Conservation (phyloP, 495 filamentous ascomycete genomes). For the Usnea hakonensis region DNA sequence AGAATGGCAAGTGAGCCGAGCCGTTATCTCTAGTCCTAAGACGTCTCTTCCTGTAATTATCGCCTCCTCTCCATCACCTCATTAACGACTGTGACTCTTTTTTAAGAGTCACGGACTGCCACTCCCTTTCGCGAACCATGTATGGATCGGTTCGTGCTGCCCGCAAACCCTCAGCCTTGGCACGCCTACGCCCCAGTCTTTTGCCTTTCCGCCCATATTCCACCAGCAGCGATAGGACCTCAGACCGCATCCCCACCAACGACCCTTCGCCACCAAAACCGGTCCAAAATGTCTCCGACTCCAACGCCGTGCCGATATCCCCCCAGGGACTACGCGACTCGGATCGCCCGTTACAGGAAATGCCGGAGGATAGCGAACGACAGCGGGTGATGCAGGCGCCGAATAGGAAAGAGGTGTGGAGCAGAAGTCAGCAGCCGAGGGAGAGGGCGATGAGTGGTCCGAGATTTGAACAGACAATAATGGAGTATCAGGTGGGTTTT, state of each 20-base stretch:
- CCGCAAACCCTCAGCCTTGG: conserved; percentile 1
- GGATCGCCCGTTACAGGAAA: conserved; percentile 47
- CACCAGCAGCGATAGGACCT: conserved; percentile 14
- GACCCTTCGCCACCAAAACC: conserved; percentile 43
- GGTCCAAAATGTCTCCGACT: conserved; percentile 49
- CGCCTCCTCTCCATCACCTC: no score
- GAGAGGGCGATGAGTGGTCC: conserved; percentile 81
- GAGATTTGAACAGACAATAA: conserved; percentile 92
- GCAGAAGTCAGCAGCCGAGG: conserved; percentile 71
- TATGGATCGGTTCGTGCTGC: conserved; percentile 1
- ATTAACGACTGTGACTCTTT: not conserved
- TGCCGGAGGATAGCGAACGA: conserved; percentile 51
- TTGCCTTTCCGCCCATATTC: conserved; percentile 11
- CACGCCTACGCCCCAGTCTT: conserved; percentile 3
- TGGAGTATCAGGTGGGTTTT: conserved; percentile 74
- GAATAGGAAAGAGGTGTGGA: conserved; percentile 76
- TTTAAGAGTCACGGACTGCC: not conserved
- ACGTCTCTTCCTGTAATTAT: no score
- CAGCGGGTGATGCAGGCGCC: conserved; percentile 68
- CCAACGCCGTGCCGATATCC: conserved; percentile 51
- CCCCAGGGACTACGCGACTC: conserved; percentile 35
- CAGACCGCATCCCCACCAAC: conserved; percentile 45
- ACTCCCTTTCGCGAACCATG: conserved; percentile 1
- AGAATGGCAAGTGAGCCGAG: conserved; percentile 32
- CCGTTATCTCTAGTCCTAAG: not conserved